Evolutionary conservation across 345 rosid genomes (phyloP), one percentile per base, ranked within the genome.

Genomic region (Dovyalis caffra): DNA sequence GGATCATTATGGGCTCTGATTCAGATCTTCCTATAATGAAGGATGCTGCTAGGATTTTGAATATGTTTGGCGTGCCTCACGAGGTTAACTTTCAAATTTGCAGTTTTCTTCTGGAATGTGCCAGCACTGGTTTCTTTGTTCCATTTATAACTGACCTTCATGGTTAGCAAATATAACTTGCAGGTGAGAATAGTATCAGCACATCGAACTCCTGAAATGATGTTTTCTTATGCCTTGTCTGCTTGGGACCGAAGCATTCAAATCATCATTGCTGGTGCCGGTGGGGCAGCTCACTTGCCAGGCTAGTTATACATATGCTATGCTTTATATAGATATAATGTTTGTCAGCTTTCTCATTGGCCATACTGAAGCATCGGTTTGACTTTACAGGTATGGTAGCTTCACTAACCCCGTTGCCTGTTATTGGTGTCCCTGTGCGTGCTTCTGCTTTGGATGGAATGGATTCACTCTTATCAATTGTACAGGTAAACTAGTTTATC

Each of bases 201-300:
- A 10, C 99, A 95, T 84, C 87, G 97, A 56, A 91, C 97, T 29
- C 97, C 99, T 29, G 94, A 92, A 75, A 61, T 87, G 82, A 93
- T 95, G 99, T 90, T 81, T 76, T 80, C 92, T 68, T 95, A 95
- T 82, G 99, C 98, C 31, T 82, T 75, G 14, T 85, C 95, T 80
- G 94, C 97, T 45, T 77, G 73, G 73, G 86, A 82, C 33, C 83
- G 88, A 77, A 98, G 99, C 18, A 63, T 89, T 78, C 94, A 90
- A 71, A 82, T 95, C 60, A 93, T 93, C 78, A 90, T 95, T 65
- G 97, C 98, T 51, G 99, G 98, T 69, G 99, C 99, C 77, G 98
- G 99, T 78, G 99, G 98, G 68, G 98, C 99, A 62, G 97, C 97
- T 60, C 99, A 95, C 85, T 86, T 95, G 71, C 98, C 98, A 80